A percentile compares a stretch with the other conserved stretches of the same genome.
Evolutionary conservation across 2,329 filamentous ascomycete species (phyloP).

Genomic region (Talaromyces sp.): DNA sequence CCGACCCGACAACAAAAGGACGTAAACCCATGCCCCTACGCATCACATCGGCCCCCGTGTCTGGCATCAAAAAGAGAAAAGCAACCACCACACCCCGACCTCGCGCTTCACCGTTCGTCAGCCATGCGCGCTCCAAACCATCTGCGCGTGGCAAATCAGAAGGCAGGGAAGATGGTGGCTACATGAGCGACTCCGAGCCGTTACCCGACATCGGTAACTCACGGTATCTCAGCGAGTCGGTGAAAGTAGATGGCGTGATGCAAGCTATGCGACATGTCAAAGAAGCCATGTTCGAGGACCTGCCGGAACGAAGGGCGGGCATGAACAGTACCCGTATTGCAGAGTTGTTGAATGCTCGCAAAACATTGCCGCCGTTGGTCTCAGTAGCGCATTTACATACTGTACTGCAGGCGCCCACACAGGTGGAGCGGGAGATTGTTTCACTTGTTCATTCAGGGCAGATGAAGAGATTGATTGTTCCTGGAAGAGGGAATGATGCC

Average conservation of each 20-base stretch:
- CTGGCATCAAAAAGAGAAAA: slow-evolving; percentile 44
- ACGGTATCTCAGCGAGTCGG: slow-evolving; percentile 38
- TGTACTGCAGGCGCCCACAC: slow-evolving; percentile 53
- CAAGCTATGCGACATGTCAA: slow-evolving; percentile 48
- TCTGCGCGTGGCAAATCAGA: slow-evolving; percentile 22
- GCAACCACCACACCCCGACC: slow-evolving; percentile 22
- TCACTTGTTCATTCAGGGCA: slow-evolving; percentile 50
- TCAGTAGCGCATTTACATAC: slow-evolving; percentile 61
- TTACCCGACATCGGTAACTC: slow-evolving; percentile 53
- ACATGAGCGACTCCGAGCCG: slow-evolving; percentile 33
- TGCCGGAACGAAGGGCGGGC: slow-evolving; percentile 52
- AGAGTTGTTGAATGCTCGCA: slow-evolving; percentile 56
- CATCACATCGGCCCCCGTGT: slow-evolving; percentile 46
- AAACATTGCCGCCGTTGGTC: slow-evolving; percentile 55
- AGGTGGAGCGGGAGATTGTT: slow-evolving; percentile 58
- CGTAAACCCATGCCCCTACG: slow-evolving; percentile 43
- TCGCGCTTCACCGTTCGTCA: slow-evolving; percentile 41
- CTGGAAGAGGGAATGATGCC: slow-evolving; percentile 55
- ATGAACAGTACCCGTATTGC: slow-evolving; percentile 62
- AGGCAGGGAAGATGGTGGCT: slow-evolving; percentile 22
- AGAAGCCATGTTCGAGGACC: slow-evolving; percentile 51
- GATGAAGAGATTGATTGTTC: slow-evolving; percentile 54
- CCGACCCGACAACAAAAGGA: background rate
- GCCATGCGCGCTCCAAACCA: slow-evolving; percentile 41
- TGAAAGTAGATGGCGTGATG: slow-evolving; percentile 48